A percentile compares a stretch with the other conserved stretches of the same genome.
Evolutionary conservation across 208 protist genomes (phyloP).

Genomic region (Wallacemonas sp.): DNA sequence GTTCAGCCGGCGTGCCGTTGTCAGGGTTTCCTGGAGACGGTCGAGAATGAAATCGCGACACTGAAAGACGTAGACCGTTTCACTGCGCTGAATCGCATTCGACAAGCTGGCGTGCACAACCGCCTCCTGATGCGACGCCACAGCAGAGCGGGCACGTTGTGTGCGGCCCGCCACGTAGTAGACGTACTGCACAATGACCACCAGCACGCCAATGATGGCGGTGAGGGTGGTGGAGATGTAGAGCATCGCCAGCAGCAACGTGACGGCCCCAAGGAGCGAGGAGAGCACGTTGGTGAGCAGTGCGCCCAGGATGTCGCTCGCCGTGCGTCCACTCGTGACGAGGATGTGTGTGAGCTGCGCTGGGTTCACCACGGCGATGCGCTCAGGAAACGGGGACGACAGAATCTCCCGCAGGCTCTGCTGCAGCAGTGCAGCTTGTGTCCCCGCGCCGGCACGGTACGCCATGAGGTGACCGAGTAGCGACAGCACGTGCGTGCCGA

Average conservation of each 20-base stretch:
- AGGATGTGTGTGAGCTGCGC: conserved; percentile 56
- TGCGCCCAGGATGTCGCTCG: conserved; percentile 37
- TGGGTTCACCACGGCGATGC: conserved; percentile 49
- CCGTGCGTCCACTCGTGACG: conserved; percentile 35
- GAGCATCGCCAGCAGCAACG: conserved; percentile 40
- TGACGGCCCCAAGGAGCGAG: conserved; percentile 25
- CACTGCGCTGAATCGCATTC: conserved; percentile 65
- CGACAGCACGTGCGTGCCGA: conserved; percentile 50
- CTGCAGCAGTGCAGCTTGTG: conserved; percentile 39
- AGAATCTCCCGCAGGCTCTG: conserved; percentile 41
- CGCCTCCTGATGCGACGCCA: conserved; percentile 43
- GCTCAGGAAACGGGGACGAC: conserved; percentile 37
- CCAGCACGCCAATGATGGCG: conserved; percentile 36
- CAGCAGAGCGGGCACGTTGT: conserved; percentile 29
- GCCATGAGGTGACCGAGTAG: conserved; percentile 50
- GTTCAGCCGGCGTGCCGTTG: conserved; percentile 23
- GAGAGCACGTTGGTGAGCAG: conserved; percentile 65
- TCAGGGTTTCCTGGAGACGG: conserved; percentile 33
- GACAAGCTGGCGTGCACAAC: conserved; percentile 46
- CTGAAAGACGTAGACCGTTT: conserved; percentile 66
- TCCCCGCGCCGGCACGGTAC: conserved; percentile 38
- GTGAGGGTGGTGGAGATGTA: conserved; percentile 66
- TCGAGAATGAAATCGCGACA: conserved; percentile 51
- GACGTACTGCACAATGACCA: conserved; percentile 47
- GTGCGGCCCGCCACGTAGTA: conserved; percentile 41